Percentiles rank a stretch among this genome's conserved stretches.
Conservation (phyloP, 208 protist species). For the Crithidia brevicula region DNA sequence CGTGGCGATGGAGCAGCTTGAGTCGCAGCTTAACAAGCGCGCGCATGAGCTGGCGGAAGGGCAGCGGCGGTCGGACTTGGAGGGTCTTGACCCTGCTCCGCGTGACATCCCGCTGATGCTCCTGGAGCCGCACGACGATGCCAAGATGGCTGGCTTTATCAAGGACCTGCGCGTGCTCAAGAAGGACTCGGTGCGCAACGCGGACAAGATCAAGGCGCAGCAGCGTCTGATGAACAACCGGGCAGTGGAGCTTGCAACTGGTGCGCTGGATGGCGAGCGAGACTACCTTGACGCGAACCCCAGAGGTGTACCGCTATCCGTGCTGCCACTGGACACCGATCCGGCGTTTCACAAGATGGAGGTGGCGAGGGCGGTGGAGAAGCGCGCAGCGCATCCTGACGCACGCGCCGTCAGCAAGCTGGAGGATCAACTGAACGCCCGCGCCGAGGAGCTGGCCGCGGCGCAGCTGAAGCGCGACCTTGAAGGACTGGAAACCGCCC, state of each 20-base stretch:
- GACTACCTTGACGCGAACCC: slow-evolving; percentile 45
- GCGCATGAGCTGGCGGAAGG: slow-evolving; percentile 60
- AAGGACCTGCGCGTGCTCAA: slow-evolving; percentile 60
- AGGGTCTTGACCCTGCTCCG: slow-evolving; percentile 54
- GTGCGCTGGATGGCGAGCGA: slow-evolving; percentile 51
- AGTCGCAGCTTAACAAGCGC: slow-evolving; percentile 58
- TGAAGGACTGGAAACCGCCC: slow-evolving; percentile 46
- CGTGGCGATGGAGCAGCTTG: slow-evolving; percentile 42
- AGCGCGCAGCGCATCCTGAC: slow-evolving; percentile 33
- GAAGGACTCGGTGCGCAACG: slow-evolving; percentile 53
- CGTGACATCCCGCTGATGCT: slow-evolving; percentile 59
- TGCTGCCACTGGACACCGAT: slow-evolving; percentile 68
- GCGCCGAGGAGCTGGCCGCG: slow-evolving; percentile 56
- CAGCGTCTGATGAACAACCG: slow-evolving; percentile 60
- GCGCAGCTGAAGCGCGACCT: slow-evolving; percentile 63
- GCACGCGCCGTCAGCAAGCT: slow-evolving; percentile 37
- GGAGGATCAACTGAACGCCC: slow-evolving; percentile 56
- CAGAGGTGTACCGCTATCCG: slow-evolving; percentile 57
- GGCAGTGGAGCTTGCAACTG: slow-evolving; percentile 49
- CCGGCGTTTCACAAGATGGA: slow-evolving; percentile 55
- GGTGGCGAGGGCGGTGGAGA: slow-evolving; percentile 56
- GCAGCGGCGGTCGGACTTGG: slow-evolving; percentile 66
- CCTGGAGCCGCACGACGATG: slow-evolving; percentile 65
- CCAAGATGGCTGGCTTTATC: slow-evolving; percentile 44
- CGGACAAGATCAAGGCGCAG: slow-evolving; percentile 53